Evolutionary conservation across 208 protist species (phyloP).

Genomic region (Leishmania gerbilli): DNA sequence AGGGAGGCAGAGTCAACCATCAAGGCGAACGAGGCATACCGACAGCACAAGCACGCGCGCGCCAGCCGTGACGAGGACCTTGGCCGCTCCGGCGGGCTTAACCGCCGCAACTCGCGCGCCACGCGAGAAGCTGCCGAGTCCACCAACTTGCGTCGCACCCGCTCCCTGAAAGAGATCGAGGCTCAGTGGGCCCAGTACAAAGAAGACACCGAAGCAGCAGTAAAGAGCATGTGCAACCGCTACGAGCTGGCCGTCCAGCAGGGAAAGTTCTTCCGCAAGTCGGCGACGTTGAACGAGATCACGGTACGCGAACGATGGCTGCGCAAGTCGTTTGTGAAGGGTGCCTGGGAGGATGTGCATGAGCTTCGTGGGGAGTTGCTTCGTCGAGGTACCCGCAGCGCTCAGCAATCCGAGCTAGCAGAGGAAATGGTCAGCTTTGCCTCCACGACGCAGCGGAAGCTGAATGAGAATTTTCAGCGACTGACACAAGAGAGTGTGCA

Average conservation of each 20-base stretch:
- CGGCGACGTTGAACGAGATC: constrained; percentile 83
- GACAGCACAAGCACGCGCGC: constrained; percentile 68
- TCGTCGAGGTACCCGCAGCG: constrained; percentile 82
- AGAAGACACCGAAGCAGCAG: constrained; percentile 68
- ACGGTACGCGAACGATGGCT: constrained; percentile 88
- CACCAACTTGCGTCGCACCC: constrained; percentile 26
- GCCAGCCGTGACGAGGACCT: constrained; percentile 73
- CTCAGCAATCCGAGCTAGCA: constrained; percentile 88
- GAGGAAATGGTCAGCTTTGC: constrained; percentile 91
- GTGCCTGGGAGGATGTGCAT: constrained; percentile 89
- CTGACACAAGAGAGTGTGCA: constrained; percentile 85
- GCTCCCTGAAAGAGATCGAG: constrained; percentile 81
- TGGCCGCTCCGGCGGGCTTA: constrained; percentile 75
- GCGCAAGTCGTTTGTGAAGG: constrained; percentile 86
- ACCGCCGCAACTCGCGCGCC: constrained; percentile 63
- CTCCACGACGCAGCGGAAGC: constrained; percentile 75
- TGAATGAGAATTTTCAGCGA: constrained; percentile 89
- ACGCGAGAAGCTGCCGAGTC: constrained; percentile 27
- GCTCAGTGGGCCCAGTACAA: constrained; percentile 65
- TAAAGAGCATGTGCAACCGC: constrained; percentile 86
- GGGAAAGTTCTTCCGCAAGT: constrained; percentile 85
- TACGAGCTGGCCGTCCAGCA: constrained; percentile 89
- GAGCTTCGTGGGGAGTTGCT: constrained; percentile 88
- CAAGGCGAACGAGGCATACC: constrained; percentile 60
- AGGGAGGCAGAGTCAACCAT: constrained; percentile 58